A percentile compares a stretch with the other conserved stretches of the same genome.
These are phyloP conservation scores for Chlorella variabilis DNA, from an alignment of 163 green algal genomes.

Conservation along the genomic window DNA sequence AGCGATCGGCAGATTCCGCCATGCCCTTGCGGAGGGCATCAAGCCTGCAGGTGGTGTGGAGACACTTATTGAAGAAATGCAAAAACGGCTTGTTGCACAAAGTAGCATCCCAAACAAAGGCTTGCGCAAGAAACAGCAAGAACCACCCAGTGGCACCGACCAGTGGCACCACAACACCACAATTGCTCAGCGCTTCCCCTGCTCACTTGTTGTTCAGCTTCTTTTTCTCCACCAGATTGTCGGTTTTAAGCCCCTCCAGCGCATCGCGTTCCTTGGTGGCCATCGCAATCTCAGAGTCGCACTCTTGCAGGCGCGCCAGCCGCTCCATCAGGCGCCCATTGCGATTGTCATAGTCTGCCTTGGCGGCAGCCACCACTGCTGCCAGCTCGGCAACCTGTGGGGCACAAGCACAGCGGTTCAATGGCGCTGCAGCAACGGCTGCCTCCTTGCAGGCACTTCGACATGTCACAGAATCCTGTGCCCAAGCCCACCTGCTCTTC, in stretches of 20 bases:
- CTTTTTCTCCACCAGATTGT: conserved; percentile 70
- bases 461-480: background rate
- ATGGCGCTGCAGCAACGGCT: background rate
- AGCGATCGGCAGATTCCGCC: conserved; percentile 31
- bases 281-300: conserved; percentile 76
- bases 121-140: no score
- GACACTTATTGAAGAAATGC: background rate
- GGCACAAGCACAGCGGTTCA: background rate
- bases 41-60: conserved; percentile 39
- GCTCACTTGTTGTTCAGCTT: conserved; percentile 75
- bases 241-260: conserved; percentile 51
- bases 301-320: conserved; percentile 68
- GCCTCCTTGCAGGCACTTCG: background rate
- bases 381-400: conserved; percentile 64
- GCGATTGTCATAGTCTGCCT: conserved; percentile 53
- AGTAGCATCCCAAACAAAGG: no score
- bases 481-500: conserved; percentile 54
- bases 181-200: no score
- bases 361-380: conserved; percentile 42
- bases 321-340: conserved; percentile 58
- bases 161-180: no score
- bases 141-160: no score
- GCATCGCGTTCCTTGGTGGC: conserved; percentile 57
- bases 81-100: no score
- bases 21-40: conserved; percentile 42